Evolutionary conservation across 192 early-diverging fungal species (phyloP), one percentile per base, ranked within the genome.

Genomic region (Coemansia sp.): DNA sequence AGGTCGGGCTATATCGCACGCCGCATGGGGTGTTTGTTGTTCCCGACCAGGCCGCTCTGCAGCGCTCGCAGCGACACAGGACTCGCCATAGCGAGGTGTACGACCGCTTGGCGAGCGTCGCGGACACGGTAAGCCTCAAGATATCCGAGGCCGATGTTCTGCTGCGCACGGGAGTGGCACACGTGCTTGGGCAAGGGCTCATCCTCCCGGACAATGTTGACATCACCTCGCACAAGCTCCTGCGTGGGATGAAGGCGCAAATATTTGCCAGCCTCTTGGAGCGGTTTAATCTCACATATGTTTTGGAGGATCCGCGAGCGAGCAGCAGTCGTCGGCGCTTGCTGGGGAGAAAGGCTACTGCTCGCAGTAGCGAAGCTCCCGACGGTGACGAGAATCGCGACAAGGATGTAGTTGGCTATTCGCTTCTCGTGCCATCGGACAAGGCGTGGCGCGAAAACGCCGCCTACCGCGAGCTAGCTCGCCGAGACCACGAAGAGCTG

Each of bases 361-460:
- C 41, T n/a, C 53, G 65, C 68, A 62, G 66, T 60, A 62, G 57
- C 42, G 51, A 60, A 31, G 47, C 22, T 45, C 37, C 43, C 1
- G 54, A 46, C 11, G 63, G 49, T 22, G 49, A 10, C 27, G 4
- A 25, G 4, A 3, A 1, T 14, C 15, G 7, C 20, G 58, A 47
- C n/a, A 45, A 65, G 17, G 32, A n/a, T 15, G 41, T 71, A 32
- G 68, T 73, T 53, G 79, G 79, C 7, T 77, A 82, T 64, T 82
- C 79, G 59, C 62, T 82, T n/a, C 68, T 82, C 17, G 79, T 82
- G 54, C 71, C 79, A 14, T 77, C 74, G 3, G 79, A 82, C 61
- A 82, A 82, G 62, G 64, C 79, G 27, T 82, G 79, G 79, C 62
- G 71, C 41, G 79, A 82, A 62, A 82, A 77, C 41, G 46, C 64